Percentiles rank a stretch among this genome's conserved stretches.
Conservation (phyloP, 345 rosid species). For the Lepidium didymum region DNA sequence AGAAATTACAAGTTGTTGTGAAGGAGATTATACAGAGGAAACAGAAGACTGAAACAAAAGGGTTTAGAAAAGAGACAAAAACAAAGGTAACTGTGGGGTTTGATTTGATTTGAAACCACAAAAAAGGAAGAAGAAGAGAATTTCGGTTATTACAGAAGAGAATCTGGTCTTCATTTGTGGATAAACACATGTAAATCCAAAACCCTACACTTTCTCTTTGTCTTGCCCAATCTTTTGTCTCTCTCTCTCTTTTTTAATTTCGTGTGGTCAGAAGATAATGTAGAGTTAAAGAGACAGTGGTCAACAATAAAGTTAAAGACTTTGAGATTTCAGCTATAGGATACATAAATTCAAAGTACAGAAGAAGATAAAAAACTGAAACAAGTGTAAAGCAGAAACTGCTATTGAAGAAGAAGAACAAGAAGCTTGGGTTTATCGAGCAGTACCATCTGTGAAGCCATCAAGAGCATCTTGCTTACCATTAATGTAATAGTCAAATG, state of each 20-base stretch:
- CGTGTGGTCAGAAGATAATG: no score
- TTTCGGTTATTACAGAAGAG: background rate
- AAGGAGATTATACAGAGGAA: background rate
- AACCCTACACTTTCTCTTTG: no score
- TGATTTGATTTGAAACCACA: constrained; percentile 22
- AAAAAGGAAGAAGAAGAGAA: background rate
- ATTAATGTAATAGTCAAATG: constrained; percentile 56
- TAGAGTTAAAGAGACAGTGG: no score
- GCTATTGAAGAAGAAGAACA: background rate
- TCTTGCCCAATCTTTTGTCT: no score
- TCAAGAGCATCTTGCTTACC: constrained; percentile 76
- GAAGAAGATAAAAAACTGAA: background rate
- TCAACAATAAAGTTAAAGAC: no score
- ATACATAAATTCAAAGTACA: constrained; percentile 1
- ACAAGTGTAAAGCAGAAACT: background rate
- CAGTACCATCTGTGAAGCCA: constrained; percentile 57
- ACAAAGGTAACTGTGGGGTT: constrained; percentile 15
- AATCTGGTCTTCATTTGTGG: constrained; percentile 16
- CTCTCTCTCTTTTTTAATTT: no score
- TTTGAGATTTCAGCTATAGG: background rate
- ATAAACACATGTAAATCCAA: constrained; percentile 11
- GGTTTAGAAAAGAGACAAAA: background rate
- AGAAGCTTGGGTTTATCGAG: background rate
- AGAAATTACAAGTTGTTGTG: background rate
- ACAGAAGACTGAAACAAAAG: background rate